Base-by-base conservation (phyloP, 192 early-diverging fungal species). In the Podila epigama region DNA sequence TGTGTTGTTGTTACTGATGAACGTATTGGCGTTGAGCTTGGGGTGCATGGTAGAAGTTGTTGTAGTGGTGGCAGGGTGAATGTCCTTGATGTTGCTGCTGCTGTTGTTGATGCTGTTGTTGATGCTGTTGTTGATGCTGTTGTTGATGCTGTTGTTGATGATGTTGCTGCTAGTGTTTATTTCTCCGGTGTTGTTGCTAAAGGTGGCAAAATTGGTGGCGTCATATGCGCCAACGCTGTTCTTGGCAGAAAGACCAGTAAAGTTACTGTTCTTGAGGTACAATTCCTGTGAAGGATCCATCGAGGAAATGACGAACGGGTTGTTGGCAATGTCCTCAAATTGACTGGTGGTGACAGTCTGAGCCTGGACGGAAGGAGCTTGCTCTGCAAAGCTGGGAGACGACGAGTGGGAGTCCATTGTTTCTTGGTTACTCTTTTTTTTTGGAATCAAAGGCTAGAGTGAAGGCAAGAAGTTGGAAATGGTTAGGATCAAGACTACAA, bases 281-380 rank as follows among this genome's bases (percentile, higher is more conserved):
- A 33, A 18, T 35, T 29, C 33, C 32, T 12, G 50, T 36, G 33
- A 16, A 22, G 31, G 10, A 10, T 36, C 69, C 55, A 32, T 39
- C 16, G 39, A 36, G 16, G 42, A 1, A 41, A 50, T 41, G 58
- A 65, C 3, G 48, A 55, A 66, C 13, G 70, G 58, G 44, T 60
- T 63, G 53, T 16, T 16, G 50, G 48, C 61, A 51, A 64, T 37
- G 57, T 64, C 60, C 34, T 52, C 60, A 39, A 68, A 68, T 22
- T 48, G 16, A 12, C 10, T 2, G 11, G 5, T 29, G 13, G 22
- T 8, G 29, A 32, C 52, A 28, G 58, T 62, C 60, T 27, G 54
- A 28, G 51, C 28, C 1, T 29, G 56, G 57, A 37, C 34, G 16
- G 18, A 51, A 22, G 40, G 27, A 31, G 52, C 53, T 20, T 9